Evolutionary conservation across 306 rosid species (phyloP), one percentile per base, ranked within the genome.

Genomic region (Quercus ilex): DNA sequence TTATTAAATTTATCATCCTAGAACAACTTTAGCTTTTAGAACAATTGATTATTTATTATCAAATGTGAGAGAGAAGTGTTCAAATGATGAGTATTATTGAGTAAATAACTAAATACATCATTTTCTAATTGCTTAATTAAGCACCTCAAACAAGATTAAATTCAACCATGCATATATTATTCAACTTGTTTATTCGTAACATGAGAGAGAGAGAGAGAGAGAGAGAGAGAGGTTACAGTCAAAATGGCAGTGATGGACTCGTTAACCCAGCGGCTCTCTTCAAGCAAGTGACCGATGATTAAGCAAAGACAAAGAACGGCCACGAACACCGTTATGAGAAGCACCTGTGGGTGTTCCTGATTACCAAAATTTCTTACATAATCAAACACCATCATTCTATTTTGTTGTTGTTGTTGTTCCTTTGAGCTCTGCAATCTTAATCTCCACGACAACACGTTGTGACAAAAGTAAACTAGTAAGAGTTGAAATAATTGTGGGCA

Each of bases 221-320:
- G 10, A 38, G 15, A 67, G 77, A 69, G 23, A 17, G 46, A 23
- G 20, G 5, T 41, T 78, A 95, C 99, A 10, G 88, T 69, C 78
- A 91, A 10, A 87, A 95, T 92, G 88, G 99, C 97, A 6, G 90
- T 86, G 72, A 95, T 91, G 68, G 97, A 95, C 77, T 95, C 97
- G 76, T 95, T 95, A 49, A 95, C 82, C 96, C 99, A 95, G 51
- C 92, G 91, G 35, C 82, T 90, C 79, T 84, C 90, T 79, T 90
- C 91, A 8, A 95, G 82, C 89, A 92, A 86, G 82, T 95, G 93
- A 67, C 99, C 96, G 67, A 92, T 56, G 76, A 92, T 64, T 65
- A 95, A 69, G 74, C 96, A 91, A 2, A 92, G 80, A 74, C 97
- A 92, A 8, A 95, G 90, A 81, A 92, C 91, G 7, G 98, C 94